A percentile compares a stretch with the other conserved stretches of the same genome.
Conservation (phyloP, 306 rosid species). For the Boehmeria nivea region DNA sequence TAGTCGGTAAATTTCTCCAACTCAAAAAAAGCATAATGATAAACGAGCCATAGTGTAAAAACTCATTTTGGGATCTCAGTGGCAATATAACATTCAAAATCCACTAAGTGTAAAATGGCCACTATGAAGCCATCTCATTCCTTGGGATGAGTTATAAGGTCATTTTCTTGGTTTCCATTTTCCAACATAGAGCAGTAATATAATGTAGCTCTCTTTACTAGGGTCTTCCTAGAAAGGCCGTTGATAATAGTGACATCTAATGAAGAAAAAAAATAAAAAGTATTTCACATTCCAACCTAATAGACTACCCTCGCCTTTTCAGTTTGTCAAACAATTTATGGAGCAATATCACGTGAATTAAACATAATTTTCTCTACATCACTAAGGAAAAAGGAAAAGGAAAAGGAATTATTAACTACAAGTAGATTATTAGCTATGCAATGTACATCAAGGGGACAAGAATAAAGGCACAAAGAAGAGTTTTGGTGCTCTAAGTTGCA, state of each 20-base stretch:
- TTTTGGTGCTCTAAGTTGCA: no score
- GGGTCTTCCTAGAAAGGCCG: neutral
- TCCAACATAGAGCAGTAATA: neutral
- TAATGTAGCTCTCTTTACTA: neutral
- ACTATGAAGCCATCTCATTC: slow-evolving; percentile 12
- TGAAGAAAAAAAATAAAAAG: neutral
- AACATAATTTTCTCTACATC: no score
- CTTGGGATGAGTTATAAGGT: no score
- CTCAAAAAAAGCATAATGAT: neutral
- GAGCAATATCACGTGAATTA: no score
- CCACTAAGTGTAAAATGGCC: slow-evolving; percentile 18
- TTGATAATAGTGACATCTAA: neutral
- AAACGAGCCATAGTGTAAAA: neutral
- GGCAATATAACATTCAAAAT: slow-evolving; percentile 18
- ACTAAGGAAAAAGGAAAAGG: no score
- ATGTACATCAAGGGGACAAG: no score
- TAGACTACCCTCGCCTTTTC: no score
- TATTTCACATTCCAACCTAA: no score
- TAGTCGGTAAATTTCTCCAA: neutral
- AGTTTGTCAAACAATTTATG: no score
- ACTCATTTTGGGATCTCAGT: slow-evolving; percentile 12
- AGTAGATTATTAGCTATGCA: no score
- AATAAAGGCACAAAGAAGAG: no score
- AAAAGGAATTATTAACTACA: no score
- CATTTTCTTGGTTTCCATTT: slow-evolving; percentile 1